Conservation (phyloP, 116 monocot species). For the Thalassia testudinum region DNA sequence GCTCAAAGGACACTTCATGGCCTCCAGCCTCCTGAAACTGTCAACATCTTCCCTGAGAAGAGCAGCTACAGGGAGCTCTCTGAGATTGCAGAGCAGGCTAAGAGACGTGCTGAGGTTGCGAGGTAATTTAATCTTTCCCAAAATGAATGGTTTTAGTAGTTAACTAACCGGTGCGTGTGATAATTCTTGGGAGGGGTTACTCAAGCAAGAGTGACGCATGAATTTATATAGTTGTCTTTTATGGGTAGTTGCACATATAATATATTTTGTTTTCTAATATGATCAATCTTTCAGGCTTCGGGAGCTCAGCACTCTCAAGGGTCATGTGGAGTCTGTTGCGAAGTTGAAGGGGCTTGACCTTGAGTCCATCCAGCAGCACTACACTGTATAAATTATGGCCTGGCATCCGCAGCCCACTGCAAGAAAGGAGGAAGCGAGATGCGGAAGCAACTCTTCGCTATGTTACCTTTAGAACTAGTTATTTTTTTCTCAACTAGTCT, state of each 20-base stretch:
- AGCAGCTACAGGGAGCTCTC: slow-evolving; percentile 84
- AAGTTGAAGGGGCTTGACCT: slow-evolving; percentile 81
- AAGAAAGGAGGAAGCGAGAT: too few species aligned
- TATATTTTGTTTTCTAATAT: background rate
- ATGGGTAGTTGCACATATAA: too few species aligned
- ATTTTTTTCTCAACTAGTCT: too few species aligned
- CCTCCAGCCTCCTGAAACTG: slow-evolving; percentile 51
- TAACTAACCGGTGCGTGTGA: too few species aligned
- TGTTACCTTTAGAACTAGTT: too few species aligned
- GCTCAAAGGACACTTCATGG: slow-evolving; percentile 94
- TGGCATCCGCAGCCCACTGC: too few species aligned
- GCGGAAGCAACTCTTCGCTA: too few species aligned
- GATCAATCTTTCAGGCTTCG: slow-evolving; percentile 28
- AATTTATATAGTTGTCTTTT: too few species aligned
- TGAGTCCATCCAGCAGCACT: slow-evolving; percentile 60
- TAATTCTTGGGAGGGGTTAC: too few species aligned
- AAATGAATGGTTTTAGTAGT: too few species aligned
- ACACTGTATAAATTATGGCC: slow-evolving; percentile 30
- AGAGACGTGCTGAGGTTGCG: slow-evolving; percentile 72
- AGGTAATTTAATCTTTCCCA: slow-evolving; percentile 31
- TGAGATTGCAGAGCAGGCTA: slow-evolving; percentile 94
- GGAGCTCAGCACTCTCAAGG: slow-evolving; percentile 61
- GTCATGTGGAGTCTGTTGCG: slow-evolving; percentile 72
- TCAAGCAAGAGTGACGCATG: too few species aligned
- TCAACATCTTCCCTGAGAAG: slow-evolving; percentile 53